phyloP scores from a whole-genome alignment of 129 eudicot species.

The Logfia minima region DNA sequence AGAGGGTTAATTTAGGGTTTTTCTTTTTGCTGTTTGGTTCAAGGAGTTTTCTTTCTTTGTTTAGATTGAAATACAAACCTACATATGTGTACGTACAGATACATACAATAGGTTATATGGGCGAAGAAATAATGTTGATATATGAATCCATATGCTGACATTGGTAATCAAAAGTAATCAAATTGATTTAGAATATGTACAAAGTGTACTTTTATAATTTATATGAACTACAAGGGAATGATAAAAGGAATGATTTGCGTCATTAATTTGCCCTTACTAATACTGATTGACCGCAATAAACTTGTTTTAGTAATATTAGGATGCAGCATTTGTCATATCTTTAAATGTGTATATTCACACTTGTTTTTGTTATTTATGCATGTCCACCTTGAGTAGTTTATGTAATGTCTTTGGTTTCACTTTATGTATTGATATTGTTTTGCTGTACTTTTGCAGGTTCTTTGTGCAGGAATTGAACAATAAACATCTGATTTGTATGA shows the following conservation, averaged over 20 bases:
- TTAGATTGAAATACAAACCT: too few relatives aligned
- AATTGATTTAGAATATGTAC: neutral
- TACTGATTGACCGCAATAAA: too few relatives aligned
- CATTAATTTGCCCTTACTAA: too few relatives aligned
- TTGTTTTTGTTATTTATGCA: neutral
- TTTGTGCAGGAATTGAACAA: constrained; percentile 23
- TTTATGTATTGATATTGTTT: constrained; percentile 25
- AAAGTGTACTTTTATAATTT: neutral
- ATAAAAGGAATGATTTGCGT: too few relatives aligned
- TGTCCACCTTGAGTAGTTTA: neutral
- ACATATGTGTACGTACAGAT: too few relatives aligned
- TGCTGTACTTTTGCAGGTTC: constrained; percentile 24
- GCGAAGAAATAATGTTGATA: too few relatives aligned
- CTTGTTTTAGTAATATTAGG: neutral
- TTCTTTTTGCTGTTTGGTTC: neutral
- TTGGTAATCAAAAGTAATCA: neutral
- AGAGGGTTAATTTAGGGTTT: constrained; percentile 5
- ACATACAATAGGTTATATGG: too few relatives aligned
- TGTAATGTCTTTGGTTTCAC: constrained; percentile 4
- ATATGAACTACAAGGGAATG: neutral
- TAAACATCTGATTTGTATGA: constrained; percentile 18
- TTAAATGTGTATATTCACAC: too few relatives aligned
- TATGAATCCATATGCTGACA: neutral
- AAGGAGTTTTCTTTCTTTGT: neutral
- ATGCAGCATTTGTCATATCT: neutral